Conservation (phyloP, 495 filamentous ascomycete species). For the Lentithecium fluviatile region DNA sequence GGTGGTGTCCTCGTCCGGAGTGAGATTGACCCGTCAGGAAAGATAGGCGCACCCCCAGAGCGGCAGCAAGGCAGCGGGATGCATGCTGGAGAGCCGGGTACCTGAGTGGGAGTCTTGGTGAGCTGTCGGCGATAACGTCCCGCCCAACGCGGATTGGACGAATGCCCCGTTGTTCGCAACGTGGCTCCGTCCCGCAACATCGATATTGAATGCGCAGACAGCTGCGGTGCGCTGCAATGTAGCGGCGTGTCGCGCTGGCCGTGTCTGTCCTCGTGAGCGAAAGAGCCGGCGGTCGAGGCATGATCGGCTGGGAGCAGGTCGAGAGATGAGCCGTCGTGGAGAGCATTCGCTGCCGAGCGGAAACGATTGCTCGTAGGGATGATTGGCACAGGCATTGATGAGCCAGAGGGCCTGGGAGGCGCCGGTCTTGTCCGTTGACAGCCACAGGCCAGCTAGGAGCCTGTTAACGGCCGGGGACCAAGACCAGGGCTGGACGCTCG, state of each 20-base stretch:
- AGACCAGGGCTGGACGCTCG: background rate
- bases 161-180: constrained; percentile 23
- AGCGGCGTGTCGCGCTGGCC: constrained; percentile 10
- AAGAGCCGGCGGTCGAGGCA: background rate
- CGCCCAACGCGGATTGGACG: background rate
- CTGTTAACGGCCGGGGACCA: background rate
- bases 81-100: constrained; percentile 10
- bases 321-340: constrained; percentile 13
- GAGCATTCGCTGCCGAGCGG: background rate
- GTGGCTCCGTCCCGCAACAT: constrained; percentile 23
- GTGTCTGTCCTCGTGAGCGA: constrained; percentile 18
- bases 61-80: background rate
- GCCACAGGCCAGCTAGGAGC: background rate
- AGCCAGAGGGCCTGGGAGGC: constrained; percentile 3
- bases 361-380: background rate
- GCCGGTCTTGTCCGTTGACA: constrained; percentile 4
- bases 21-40: too few relatives aligned
- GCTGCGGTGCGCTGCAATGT: constrained; percentile 12
- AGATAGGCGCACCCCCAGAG: background rate
- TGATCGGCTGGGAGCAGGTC: background rate
- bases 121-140: too few relatives aligned
- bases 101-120: constrained; percentile 5
- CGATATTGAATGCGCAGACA: constrained; percentile 20
- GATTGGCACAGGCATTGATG: constrained; percentile 23
- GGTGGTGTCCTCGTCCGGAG: too few relatives aligned